These are phyloP conservation scores for Quercus aquifolioides DNA, from an alignment of 306 rosid species.

Conservation along the genomic window DNA sequence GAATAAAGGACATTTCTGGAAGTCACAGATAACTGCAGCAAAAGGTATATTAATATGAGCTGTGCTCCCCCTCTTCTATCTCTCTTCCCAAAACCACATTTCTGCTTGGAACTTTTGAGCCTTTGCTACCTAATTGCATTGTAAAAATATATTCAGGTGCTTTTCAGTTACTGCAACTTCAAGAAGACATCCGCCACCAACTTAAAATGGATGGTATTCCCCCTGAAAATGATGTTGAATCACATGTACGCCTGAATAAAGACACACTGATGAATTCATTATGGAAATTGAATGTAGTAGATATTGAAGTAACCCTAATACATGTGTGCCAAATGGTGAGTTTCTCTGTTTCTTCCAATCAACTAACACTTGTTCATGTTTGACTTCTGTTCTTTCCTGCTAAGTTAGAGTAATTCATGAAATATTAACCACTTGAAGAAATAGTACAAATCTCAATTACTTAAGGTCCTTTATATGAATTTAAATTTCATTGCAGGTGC, in stretches of 20 bases:
- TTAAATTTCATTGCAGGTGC: constrained; percentile 53
- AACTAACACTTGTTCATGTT: background rate
- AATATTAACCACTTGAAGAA: background rate
- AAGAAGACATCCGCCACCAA: constrained; percentile 66
- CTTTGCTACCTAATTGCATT: constrained; percentile 22
- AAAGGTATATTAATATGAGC: constrained; percentile 45
- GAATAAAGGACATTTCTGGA: constrained; percentile 87
- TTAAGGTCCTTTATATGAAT: constrained; percentile 4
- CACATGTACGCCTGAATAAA: constrained; percentile 68
- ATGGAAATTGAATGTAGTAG: constrained; percentile 94
- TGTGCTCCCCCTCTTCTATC: too few species aligned
- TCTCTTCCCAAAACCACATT: background rate
- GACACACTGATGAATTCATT: constrained; percentile 74
- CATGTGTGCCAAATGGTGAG: constrained; percentile 95
- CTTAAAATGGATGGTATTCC: constrained; percentile 54
- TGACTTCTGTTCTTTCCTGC: background rate
- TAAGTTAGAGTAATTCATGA: constrained; percentile 5
- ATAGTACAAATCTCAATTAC: background rate
- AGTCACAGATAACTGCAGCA: constrained; percentile 89
- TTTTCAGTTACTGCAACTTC: constrained; percentile 77
- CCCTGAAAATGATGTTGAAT: constrained; percentile 52
- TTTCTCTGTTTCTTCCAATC: constrained; percentile 14
- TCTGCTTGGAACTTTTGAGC: background rate
- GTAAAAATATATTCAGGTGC: constrained; percentile 56
- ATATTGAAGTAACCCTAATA: constrained; percentile 84